Evolutionary conservation across 371 early-diverging fungal species (phyloP).

Genomic region (Mucor irregularis): DNA sequence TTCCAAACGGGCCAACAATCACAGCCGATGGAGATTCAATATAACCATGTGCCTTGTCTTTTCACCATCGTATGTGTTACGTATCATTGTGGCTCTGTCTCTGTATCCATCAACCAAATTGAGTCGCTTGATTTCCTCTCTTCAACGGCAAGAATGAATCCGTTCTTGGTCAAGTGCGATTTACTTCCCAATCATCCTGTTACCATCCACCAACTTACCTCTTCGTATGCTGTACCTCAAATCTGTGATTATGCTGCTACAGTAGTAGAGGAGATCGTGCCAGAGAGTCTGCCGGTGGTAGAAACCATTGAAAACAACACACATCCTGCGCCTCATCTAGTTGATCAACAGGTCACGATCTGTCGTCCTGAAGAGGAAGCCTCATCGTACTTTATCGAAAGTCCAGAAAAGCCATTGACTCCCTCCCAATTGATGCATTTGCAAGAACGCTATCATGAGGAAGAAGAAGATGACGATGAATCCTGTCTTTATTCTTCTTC

Average conservation of each 20-base stretch:
- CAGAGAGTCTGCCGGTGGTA: too few species aligned
- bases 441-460: constrained; percentile 5
- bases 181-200: constrained; percentile 5
- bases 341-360: too few species aligned
- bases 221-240: too few species aligned
- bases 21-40: neutral
- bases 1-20: constrained; percentile 3
- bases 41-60: constrained; percentile 1
- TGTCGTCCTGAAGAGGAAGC: too few species aligned
- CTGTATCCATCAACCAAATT: constrained; percentile 2
- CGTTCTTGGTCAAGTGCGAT: constrained; percentile 5
- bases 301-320: too few species aligned
- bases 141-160: neutral
- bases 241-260: constrained; percentile 1
- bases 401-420: too few species aligned
- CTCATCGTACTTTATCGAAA: too few species aligned
- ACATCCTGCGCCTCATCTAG: too few species aligned
- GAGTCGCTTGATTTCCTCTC: constrained; percentile 5
- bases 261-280: too few species aligned
- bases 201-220: neutral
- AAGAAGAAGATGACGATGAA: constrained; percentile 11
- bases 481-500: constrained; percentile 5
- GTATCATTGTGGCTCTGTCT: constrained; percentile 2
- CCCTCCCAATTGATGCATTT: neutral
- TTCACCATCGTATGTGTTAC: constrained; percentile 7